Base-by-base conservation (phyloP, 305 asterid genomes). In the Fraxinus velutina region DNA sequence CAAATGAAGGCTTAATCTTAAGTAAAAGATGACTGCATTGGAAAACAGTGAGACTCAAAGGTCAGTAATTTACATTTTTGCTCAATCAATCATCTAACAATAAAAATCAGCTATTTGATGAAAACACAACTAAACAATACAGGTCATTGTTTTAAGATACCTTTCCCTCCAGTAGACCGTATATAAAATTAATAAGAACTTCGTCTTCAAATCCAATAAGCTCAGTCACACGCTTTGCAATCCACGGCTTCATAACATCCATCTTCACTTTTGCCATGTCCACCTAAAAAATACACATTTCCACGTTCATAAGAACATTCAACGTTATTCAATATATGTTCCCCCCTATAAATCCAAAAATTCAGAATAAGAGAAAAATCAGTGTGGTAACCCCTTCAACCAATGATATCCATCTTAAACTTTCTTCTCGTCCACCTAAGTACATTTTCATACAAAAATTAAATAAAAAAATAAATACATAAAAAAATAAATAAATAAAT, bases 241-340 rank as follows among this genome's bases (percentile, higher is more conserved):
- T 96, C 99, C 99, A 96, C 2, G 98, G 98, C 85, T 85, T 94
- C 97, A 96, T 80, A 68, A 96, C 96, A 89, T 96, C 99, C 89
- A 96, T 84, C 91, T 93, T 93, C 78, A 96, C 97, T 83, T 93
- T 93, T 1, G 96, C 86, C 93, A 92, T 92, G 85, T 94, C 99
- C 88, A 96, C 98, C 99, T 96, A 84, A 62, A 84, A 76, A 24
- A 71, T 44, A 75, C 52, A 73, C 19, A 47, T 71, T 21, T 50
- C 17, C 1, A 9, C 3, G 8, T 66, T 62, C 32, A 76, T 21
- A 84, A 15, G 52, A 79, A 44, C 62, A 80, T 37, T 76, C 12
- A 10, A 62, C 6, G 80, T 13, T 36, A 79, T 66, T 21, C 81
- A 8, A n/a, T 17, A 81, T 4, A 37, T 66, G 29, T 36, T 68